Conservation (phyloP, 2,329 filamentous ascomycete genomes). For the Intubia oerlemansii region DNA sequence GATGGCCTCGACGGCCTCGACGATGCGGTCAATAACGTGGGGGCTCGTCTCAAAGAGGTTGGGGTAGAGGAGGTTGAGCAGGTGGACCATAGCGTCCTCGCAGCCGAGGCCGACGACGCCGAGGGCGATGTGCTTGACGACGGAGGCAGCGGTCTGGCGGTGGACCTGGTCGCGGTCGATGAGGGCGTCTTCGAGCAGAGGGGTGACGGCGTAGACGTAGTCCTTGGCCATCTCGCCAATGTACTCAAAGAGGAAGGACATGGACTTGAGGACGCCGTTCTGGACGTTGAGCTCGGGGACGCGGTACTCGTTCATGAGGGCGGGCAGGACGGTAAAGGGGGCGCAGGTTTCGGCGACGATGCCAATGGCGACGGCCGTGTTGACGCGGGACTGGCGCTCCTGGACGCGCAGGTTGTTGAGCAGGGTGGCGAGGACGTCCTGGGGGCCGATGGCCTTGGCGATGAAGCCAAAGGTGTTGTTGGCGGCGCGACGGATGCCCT, state of each 20-base stretch:
- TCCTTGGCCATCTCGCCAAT: constrained; percentile 99
- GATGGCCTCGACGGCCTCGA: constrained; percentile 93
- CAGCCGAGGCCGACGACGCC: constrained; percentile 95
- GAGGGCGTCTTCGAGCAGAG: constrained; percentile 84
- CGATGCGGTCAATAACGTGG: constrained; percentile 93
- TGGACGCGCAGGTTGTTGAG: constrained; percentile 94
- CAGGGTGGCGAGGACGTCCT: constrained; percentile 87
- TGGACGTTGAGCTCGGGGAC: constrained; percentile 97
- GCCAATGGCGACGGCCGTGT: constrained; percentile 93
- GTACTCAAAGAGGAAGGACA: constrained; percentile 96
- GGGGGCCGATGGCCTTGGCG: constrained; percentile 93
- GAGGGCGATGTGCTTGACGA: constrained; percentile 93
- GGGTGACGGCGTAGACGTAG: constrained; percentile 95
- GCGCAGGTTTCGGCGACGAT: constrained; percentile 98
- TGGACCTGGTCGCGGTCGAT: constrained; percentile 98
- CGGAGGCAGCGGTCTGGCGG: constrained; percentile 83
- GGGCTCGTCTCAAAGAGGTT: constrained; percentile 96
- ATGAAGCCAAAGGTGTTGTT: constrained; percentile 99
- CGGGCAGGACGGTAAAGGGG: constrained; percentile 94
- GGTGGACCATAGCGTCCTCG: constrained; percentile 94
- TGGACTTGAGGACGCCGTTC: constrained; percentile 90
- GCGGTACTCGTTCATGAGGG: constrained; percentile 97
- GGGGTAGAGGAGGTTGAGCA: constrained; percentile 87
- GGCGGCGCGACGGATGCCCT: constrained; percentile 90
- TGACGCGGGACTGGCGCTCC: constrained; percentile 93